Percentiles rank a stretch among this genome's conserved stretches.
Conservation (phyloP, 2,329 filamentous ascomycete genomes). For the Colletotrichum eremochloae region DNA sequence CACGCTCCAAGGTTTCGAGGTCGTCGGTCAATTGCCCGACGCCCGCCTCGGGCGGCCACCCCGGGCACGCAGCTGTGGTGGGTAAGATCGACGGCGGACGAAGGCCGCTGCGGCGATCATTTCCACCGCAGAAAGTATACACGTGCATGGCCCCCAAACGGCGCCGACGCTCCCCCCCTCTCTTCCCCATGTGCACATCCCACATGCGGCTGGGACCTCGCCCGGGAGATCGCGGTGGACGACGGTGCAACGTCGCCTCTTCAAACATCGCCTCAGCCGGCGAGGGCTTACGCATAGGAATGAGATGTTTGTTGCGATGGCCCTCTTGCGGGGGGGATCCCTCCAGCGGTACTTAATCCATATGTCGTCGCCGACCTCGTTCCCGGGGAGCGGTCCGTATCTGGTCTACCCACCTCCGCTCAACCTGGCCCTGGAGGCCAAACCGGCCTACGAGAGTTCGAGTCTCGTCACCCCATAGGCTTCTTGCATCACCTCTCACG, state of each 20-base stretch:
- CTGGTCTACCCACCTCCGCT: background rate
- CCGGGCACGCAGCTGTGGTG: background rate
- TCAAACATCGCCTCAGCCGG: constrained; percentile 12
- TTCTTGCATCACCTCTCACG: background rate
- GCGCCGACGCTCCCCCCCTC: constrained; percentile 5
- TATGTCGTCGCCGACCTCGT: constrained; percentile 8
- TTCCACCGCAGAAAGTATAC: background rate
- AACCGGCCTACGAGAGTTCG: background rate
- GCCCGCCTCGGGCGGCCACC: background rate
- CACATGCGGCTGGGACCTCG: constrained; percentile 24
- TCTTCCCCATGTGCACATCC: background rate
- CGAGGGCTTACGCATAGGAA: background rate
- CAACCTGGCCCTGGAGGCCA: background rate
- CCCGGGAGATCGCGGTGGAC: constrained; percentile 8
- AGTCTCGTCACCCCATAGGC: background rate
- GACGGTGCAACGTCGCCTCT: constrained; percentile 12
- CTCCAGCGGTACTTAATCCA: background rate
- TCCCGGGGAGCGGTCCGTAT: background rate
- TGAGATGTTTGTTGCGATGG: background rate
- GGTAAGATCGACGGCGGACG: constrained; percentile 1
- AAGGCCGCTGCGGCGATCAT: constrained; percentile 7
- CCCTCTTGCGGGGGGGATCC: constrained; percentile 2
- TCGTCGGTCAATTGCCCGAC: background rate
- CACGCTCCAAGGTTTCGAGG: background rate
- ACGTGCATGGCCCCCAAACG: background rate